Evolutionary conservation across 768 basidiomycete species (phyloP), one percentile per base, ranked within the genome.

Genomic region (Pilatotrama ljubarskyi): DNA sequence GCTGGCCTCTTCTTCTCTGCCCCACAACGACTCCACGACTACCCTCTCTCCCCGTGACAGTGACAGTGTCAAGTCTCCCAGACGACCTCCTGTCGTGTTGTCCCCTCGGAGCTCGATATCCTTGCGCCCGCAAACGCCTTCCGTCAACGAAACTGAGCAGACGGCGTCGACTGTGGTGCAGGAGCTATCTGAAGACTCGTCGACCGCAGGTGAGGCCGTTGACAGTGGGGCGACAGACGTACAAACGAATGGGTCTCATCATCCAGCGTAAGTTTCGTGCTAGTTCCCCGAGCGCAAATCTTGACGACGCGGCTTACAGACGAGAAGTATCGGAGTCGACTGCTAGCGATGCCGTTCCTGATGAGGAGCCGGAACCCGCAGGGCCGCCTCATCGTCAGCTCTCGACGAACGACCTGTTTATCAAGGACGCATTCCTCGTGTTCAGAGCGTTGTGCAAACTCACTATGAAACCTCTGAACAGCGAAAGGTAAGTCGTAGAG

Each of bases 391-490:
- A 40, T 15, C 76, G 76, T 62, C 82, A 81, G 51, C 77, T 95
- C 55, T 85, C 86, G 18, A 79, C 82, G n/a, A 86, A 91, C 52
- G 96, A 99, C 66, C 76, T 98, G 55, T 96, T 95, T 72, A 82
- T 97, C 70, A 98, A 98, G 71, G 97, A 99, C 70, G 95, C 97
- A 0, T 99, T 98, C 78, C 82, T 99, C 61, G 96, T 99, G 37
- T 96, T 98, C 76, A 83, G 97, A 46, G 95, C 97, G 0, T 79
- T 99, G 11, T 98, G 97, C 78, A 98, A 98, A 72, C 78, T 98
- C 64, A 95, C 94, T 9, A 98, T 98, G 95, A 98, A 98, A 73
- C 91, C 95, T 11, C 77, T 99, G 47, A 91, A 93, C 66, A 85
- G 83, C 5, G 97, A 99, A 75, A 96, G 93, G 95, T 95, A 47